These are phyloP conservation scores for Malus fusca DNA, from an alignment of 306 rosid genomes.

Conservation along the genomic window DNA sequence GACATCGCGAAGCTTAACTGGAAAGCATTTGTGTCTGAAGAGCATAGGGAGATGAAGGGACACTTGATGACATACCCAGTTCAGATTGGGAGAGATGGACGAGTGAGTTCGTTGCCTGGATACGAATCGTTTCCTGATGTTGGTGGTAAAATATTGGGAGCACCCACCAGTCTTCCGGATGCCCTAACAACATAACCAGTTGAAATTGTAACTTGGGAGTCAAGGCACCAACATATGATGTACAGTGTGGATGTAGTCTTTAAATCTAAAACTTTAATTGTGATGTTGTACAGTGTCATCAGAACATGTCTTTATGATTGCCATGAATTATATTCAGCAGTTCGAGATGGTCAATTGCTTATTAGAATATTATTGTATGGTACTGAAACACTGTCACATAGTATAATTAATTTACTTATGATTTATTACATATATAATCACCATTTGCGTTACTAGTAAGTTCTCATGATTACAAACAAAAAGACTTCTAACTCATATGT, in stretches of 20 bases:
- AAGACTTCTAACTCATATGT: no score
- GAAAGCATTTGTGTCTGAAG: conserved; percentile 42
- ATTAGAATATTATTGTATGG: neutral
- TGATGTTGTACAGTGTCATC: neutral
- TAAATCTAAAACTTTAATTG: no score
- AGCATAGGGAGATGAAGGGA: conserved; percentile 33
- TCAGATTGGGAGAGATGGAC: conserved; percentile 41
- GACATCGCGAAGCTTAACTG: conserved; percentile 41
- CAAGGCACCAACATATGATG: neutral
- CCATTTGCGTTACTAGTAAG: neutral
- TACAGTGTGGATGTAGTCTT: neutral
- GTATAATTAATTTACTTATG: no score
- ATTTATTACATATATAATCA: neutral
- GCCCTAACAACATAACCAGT: conserved; percentile 42
- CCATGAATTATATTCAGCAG: no score
- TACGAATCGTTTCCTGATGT: conserved; percentile 59
- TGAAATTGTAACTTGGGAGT: neutral
- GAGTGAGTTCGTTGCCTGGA: conserved; percentile 32
- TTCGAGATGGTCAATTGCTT: neutral
- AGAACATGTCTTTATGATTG: neutral
- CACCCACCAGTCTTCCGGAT: conserved; percentile 57
- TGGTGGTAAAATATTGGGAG: conserved; percentile 67
- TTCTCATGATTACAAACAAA: no score
- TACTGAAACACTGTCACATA: neutral
- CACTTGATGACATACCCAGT: conserved; percentile 61